Evolutionary conservation across 2,329 filamentous ascomycete genomes (phyloP).

Genomic region (Botrytis sinoallii): DNA sequence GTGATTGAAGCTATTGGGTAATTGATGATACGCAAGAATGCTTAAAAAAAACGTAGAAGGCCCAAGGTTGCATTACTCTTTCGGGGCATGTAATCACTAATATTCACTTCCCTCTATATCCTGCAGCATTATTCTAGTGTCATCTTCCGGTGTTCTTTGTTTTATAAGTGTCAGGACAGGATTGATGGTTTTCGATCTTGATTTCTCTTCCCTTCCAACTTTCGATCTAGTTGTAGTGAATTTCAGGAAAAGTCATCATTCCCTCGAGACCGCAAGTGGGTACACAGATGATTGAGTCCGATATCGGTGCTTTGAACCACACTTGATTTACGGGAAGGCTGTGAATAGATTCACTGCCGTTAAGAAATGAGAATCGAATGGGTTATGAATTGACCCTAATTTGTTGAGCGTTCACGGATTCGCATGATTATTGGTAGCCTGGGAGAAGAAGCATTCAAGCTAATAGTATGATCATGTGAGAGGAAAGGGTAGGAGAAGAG

Average conservation of each 20-base stretch:
- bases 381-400: not conserved
- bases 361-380: not conserved
- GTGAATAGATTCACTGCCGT: not conserved
- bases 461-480: not conserved
- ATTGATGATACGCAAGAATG: not conserved
- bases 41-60: not conserved
- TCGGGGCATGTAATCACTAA: not conserved
- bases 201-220: not conserved
- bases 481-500: not conserved
- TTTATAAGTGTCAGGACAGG: fast-evolving
- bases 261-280: not conserved
- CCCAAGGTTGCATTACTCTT: not conserved
- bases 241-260: not conserved
- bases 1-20: not conserved
- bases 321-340: not conserved
- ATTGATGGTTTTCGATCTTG: not conserved
- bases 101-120: not conserved
- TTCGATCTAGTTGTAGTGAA: not conserved
- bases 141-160: fast-evolving
- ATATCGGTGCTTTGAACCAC: not conserved
- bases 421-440: not conserved
- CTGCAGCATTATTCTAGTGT: not conserved
- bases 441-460: not conserved
- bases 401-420: not conserved
- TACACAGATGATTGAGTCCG: not conserved